A percentile compares a stretch with the other conserved stretches of the same genome.
phyloP scores from a whole-genome alignment of 2,329 filamentous ascomycete species.

The Scedosporium boydii region DNA sequence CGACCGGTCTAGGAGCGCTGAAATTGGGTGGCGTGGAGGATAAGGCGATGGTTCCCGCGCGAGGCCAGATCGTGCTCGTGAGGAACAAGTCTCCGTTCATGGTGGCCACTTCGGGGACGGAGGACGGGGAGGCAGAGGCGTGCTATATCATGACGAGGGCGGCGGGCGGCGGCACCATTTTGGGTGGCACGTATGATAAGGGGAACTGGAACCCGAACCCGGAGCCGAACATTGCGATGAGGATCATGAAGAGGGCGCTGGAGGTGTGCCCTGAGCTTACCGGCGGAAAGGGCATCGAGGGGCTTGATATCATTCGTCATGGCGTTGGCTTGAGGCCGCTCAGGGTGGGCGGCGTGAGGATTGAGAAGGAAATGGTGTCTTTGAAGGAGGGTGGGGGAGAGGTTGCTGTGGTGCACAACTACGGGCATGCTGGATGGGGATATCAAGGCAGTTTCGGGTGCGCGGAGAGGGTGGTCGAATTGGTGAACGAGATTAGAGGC shows the following conservation, averaged over 20 bases:
- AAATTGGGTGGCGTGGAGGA: constrained; percentile 78
- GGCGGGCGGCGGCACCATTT: constrained; percentile 67
- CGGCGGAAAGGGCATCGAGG: constrained; percentile 58
- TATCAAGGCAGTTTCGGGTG: constrained; percentile 64
- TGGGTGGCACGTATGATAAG: constrained; percentile 79
- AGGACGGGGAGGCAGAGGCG: constrained; percentile 63
- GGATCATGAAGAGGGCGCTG: constrained; percentile 76
- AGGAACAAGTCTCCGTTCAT: constrained; percentile 68
- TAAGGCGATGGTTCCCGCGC: constrained; percentile 58
- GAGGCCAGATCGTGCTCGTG: constrained; percentile 78
- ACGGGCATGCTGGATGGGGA: constrained; percentile 72
- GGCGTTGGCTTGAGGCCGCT: constrained; percentile 74
- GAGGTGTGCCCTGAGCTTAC: constrained; percentile 56
- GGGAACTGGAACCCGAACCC: constrained; percentile 70
- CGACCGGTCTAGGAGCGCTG: constrained; percentile 67
- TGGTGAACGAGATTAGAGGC: constrained; percentile 52
- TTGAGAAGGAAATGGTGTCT: constrained; percentile 53
- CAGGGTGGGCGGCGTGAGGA: constrained; percentile 60
- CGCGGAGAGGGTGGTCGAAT: constrained; percentile 52
- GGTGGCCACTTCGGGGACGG: constrained; percentile 60
- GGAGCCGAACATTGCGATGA: constrained; percentile 67
- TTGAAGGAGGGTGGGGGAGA: constrained; percentile 39
- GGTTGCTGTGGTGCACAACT: constrained; percentile 72
- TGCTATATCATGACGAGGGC: constrained; percentile 79
- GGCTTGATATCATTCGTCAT: constrained; percentile 67